Base-by-base conservation (phyloP, 208 protist genomes). In the Acanthamoeba polyphaga region DNA sequence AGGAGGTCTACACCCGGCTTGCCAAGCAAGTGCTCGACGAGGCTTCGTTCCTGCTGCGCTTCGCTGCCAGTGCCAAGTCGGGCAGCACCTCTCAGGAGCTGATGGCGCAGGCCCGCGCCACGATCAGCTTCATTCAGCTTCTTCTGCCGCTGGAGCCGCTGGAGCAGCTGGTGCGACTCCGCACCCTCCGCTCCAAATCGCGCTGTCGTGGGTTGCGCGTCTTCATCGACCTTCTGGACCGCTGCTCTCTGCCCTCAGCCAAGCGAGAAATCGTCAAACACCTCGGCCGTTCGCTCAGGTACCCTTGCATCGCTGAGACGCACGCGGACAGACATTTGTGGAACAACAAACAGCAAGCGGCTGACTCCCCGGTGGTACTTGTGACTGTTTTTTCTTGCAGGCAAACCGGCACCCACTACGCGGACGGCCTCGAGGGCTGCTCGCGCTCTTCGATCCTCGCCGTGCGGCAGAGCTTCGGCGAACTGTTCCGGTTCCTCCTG, bases 181-280 rank as follows among this genome's bases (percentile, higher is more conserved):
- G 66, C 24, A 43, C 32, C 19, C 80, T 88, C 15, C 46, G 80
- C 51, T 8, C 80, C 80, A 66, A 88, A 24, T 88, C 80, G 13
- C 80, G 80, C 53, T 88, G 80, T 51, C 24, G 29, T 3, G 80
- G 80, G 64, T 27, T 88, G 24, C 24, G 51, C 27, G 49, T 43
- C 15, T 88, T 66, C 53, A 64, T 88, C 80, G 80, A 88, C 32
- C 80, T 88, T 10, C 51, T 88, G n/a, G 80, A 88, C 80, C 80
- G 80, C 29, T 88, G 80, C 53, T 88, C 80, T 43, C 80, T 88
- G 46, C 51, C 80, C 53, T 49, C 80, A n/a, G 80, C 53, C 27
- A 88, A 88, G 51, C 19, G 53, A 34, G 80, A 88, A n/a, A 88
- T 88, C 51, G 51, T 64, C 80, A 88, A 88, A 29, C 80, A 88